phyloP scores from a whole-genome alignment of 106 monocot genomes.

The Allium fistulosum region DNA sequence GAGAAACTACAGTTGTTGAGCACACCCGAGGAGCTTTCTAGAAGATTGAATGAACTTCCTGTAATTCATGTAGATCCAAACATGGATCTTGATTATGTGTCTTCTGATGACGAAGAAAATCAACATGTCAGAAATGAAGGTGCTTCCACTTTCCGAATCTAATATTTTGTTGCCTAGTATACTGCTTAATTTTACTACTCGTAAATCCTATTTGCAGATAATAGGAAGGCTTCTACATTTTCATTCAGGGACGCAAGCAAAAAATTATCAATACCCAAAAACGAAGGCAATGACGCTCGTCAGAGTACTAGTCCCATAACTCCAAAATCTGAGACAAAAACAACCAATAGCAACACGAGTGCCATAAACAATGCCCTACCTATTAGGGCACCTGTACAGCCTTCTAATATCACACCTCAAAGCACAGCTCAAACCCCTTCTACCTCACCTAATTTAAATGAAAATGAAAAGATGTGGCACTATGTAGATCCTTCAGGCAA shows the following conservation, averaged over 20 bases:
- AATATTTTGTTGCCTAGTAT: no score
- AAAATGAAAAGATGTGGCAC: constrained; percentile 61
- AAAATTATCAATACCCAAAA: constrained; percentile 11
- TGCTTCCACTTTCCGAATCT: neutral
- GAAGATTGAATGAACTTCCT: constrained; percentile 56
- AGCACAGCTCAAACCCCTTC: neutral
- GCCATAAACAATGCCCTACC: constrained; percentile 3
- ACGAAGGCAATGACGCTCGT: constrained; percentile 2
- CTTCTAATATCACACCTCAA: constrained; percentile 9
- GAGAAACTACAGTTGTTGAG: constrained; percentile 64
- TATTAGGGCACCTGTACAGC: neutral
- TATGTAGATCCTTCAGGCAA: constrained; percentile 66
- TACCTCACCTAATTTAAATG: constrained; percentile 7
- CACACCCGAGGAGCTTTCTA: constrained; percentile 39
- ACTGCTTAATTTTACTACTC: no score
- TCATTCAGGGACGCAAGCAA: constrained; percentile 20
- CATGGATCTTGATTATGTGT: constrained; percentile 68
- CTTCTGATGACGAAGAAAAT: constrained; percentile 48
- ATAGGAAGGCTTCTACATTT: neutral
- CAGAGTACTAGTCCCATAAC: constrained; percentile 7
- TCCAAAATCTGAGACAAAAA: constrained; percentile 10
- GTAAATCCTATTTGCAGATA: constrained; percentile 3
- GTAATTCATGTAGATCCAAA: constrained; percentile 62
- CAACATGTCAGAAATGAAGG: constrained; percentile 35
- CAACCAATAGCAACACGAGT: no score